Conservation (phyloP, 176 grass and related monocot species). For the Phoenix dactylifera region DNA sequence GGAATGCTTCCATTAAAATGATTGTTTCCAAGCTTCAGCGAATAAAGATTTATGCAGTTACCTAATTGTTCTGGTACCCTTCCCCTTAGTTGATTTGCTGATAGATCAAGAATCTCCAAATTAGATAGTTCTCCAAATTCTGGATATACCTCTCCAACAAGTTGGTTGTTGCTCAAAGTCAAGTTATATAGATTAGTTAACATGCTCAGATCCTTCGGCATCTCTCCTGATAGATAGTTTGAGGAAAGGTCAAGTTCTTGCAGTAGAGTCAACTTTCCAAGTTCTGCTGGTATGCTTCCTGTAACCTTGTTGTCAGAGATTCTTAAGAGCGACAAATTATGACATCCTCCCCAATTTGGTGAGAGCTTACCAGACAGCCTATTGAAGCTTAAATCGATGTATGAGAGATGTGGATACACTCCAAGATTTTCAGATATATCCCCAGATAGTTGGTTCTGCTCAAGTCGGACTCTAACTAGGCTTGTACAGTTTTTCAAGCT, state of each 20-base stretch:
- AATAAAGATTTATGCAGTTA: too few relatives aligned
- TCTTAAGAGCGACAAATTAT: neutral
- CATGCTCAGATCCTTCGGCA: too few relatives aligned
- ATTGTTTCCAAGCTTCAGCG: too few relatives aligned
- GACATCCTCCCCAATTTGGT: neutral
- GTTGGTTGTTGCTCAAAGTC: neutral
- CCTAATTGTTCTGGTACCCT: too few relatives aligned
- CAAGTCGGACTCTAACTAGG: neutral
- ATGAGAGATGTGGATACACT: neutral
- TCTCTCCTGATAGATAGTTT: neutral
- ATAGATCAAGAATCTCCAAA: too few relatives aligned
- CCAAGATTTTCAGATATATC: constrained; percentile 25
- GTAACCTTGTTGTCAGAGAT: neutral
- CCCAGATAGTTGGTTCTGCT: neutral
- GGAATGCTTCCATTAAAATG: too few relatives aligned
- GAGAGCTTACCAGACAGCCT: neutral
- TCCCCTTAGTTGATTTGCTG: too few relatives aligned
- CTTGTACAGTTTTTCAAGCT: constrained; percentile 17
- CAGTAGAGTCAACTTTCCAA: neutral
- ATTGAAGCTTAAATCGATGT: neutral
- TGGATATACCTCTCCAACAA: neutral
- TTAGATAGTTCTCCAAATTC: too few relatives aligned
- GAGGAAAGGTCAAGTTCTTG: neutral
- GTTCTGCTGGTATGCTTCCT: neutral
- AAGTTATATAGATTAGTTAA: too few relatives aligned